These are phyloP conservation scores for Trebouxia sp. DNA, from an alignment of 139 green algal genomes.

Conservation along the genomic window DNA sequence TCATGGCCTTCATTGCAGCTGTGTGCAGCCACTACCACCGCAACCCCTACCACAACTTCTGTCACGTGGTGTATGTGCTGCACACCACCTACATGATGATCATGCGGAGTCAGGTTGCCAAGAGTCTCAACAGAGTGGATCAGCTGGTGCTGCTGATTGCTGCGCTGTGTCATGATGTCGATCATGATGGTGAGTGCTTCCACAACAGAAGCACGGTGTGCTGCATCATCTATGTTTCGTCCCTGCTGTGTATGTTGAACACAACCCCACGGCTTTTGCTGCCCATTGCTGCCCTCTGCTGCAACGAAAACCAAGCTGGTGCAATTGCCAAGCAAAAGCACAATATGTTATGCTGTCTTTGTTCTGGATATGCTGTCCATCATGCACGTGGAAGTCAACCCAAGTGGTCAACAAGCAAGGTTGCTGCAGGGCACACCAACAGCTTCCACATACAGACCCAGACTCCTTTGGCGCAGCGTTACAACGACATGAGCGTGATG, in stretches of 20 bases:
- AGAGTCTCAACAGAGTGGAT: constrained; percentile 51
- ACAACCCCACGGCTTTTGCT: background rate
- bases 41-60: constrained; percentile 78
- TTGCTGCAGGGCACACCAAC: constrained; percentile 55
- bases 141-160: constrained; percentile 59
- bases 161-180: constrained; percentile 72
- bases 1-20: constrained; percentile 60
- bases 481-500: constrained; percentile 70
- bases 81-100: constrained; percentile 66
- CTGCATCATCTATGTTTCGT: background rate
- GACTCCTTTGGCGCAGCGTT: constrained; percentile 49
- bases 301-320: too few relatives aligned
- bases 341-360: background rate
- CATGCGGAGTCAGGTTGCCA: constrained; percentile 30
- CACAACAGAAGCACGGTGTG: background rate
- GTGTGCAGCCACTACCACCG: constrained; percentile 65
- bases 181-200: constrained; percentile 57
- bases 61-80: constrained; percentile 70
- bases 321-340: background rate
- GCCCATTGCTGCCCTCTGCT: background rate
- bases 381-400: too few relatives aligned
- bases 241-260: background rate
- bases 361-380: too few relatives aligned
- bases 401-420: background rate
- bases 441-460: constrained; percentile 57